Conservation (phyloP, 202 grass and related monocot species). For the Zoysia matrella region DNA sequence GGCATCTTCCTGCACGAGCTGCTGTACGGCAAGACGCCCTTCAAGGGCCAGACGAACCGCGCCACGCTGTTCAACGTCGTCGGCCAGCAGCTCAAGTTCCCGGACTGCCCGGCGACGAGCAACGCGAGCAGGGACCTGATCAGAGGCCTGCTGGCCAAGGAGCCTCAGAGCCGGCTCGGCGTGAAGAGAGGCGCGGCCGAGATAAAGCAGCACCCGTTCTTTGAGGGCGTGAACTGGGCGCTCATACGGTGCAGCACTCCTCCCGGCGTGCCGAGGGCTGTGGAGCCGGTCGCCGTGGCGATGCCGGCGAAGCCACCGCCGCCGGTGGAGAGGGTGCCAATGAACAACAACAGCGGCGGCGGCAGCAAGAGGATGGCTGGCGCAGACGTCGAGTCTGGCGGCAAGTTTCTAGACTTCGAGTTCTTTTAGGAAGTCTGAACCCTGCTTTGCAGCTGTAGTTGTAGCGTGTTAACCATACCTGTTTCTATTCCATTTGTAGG, state of each 20-base stretch:
- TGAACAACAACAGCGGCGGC: constrained; percentile 36
- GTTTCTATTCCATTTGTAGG: constrained; percentile 22
- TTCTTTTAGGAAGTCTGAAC: constrained; percentile 56
- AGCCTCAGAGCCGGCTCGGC: constrained; percentile 68
- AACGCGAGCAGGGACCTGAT: constrained; percentile 67
- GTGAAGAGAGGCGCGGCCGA: constrained; percentile 74
- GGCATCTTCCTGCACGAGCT: constrained; percentile 80
- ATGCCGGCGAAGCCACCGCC: constrained; percentile 25
- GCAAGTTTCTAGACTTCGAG: constrained; percentile 76
- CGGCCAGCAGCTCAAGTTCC: constrained; percentile 77
- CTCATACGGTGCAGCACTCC: constrained; percentile 85
- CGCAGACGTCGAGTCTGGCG: constrained; percentile 52
- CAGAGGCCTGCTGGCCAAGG: constrained; percentile 67
- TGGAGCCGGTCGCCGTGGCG: constrained; percentile 19
- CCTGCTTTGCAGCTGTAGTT: background rate
- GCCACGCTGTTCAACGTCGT: constrained; percentile 87
- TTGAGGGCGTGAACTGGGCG: constrained; percentile 81
- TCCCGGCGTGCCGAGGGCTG: constrained; percentile 65
- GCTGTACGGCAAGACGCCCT: constrained; percentile 75
- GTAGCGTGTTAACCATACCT: constrained; percentile 2
- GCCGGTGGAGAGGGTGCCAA: constrained; percentile 38
- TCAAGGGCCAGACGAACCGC: constrained; percentile 81
- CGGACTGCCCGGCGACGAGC: constrained; percentile 64
- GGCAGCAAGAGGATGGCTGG: constrained; percentile 48
- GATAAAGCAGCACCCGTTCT: constrained; percentile 88